A percentile compares a stretch with the other conserved stretches of the same genome.
phyloP scores from a whole-genome alignment of 2,329 filamentous ascomycete genomes.

The Plectosphaerella sp. region DNA sequence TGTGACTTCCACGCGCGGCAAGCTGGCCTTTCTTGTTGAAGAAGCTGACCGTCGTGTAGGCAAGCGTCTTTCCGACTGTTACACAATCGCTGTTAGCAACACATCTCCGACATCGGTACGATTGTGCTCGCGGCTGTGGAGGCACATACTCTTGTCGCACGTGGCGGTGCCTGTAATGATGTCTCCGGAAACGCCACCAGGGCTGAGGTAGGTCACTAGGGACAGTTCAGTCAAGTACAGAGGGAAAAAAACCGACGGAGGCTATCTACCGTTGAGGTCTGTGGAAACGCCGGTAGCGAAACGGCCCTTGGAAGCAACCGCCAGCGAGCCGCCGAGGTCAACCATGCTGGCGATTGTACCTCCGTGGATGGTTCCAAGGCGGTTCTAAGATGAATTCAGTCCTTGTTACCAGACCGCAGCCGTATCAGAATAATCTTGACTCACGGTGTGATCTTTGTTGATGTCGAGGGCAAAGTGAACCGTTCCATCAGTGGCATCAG shows the following conservation, averaged over 20 bases:
- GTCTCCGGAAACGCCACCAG: slow-evolving; percentile 54
- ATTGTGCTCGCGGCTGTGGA: background rate
- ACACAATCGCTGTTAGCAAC: background rate
- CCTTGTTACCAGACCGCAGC: too few relatives aligned
- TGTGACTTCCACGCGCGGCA: slow-evolving; percentile 60
- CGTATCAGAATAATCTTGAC: slow-evolving; percentile 12
- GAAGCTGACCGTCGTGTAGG: slow-evolving; percentile 57
- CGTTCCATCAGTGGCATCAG: slow-evolving; percentile 57
- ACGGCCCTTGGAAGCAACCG: slow-evolving; percentile 59
- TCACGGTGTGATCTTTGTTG: slow-evolving; percentile 68
- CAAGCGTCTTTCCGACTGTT: slow-evolving; percentile 58
- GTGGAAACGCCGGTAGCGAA: slow-evolving; percentile 63
- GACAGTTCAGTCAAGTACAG: slow-evolving; percentile 4
- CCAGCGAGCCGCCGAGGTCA: slow-evolving; percentile 60
- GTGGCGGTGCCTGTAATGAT: slow-evolving; percentile 50
- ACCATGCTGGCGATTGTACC: slow-evolving; percentile 76
- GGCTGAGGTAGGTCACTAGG: slow-evolving; percentile 58
- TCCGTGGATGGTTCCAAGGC: slow-evolving; percentile 71
- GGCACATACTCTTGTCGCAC: slow-evolving; percentile 56
- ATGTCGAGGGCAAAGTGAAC: slow-evolving; percentile 77
- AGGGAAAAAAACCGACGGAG: background rate
- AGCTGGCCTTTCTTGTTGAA: slow-evolving; percentile 54
- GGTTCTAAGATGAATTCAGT: slow-evolving; percentile 50
- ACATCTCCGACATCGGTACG: too few relatives aligned
- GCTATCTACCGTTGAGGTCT: slow-evolving; percentile 51